Evolutionary conservation across 352 stramenopile species (phyloP), one percentile per base, ranked within the genome.

Genomic region (Globisporangium parvum): DNA sequence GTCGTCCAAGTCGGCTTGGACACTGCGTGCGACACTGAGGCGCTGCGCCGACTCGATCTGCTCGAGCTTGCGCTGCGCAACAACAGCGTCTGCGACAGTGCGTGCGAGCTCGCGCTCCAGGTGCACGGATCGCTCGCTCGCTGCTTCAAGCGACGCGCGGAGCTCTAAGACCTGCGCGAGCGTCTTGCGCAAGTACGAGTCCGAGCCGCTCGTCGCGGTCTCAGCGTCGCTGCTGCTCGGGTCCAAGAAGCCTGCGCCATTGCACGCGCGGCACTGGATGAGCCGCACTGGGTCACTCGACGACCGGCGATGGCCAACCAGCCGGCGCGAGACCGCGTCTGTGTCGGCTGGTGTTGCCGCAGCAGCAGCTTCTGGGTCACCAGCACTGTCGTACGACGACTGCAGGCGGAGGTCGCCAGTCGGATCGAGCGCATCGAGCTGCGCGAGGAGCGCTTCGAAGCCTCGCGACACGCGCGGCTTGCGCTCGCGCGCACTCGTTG

Each of bases 181-280:
- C 18, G 77, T 88, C 48, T 79, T 85, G 20, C 77, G 65, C 31
- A 88, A 47, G 48, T 88, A 88, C 31, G 71, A 75, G 24, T 81
- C 71, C 0, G 73, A 53, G 28, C 80, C 75, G 10, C 42, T 23
- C 8, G 56, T 31, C 10, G 23, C 20, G 24, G 49, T 41, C 3
- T 66, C 60, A 1, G 41, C 41, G 9, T 39, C 37, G 9, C 28
- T 50, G 31, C 55, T 53, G 1, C 59, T 67, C 11, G 59, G 49
- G 21, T 81, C 60, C 9, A 86, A 60, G 60, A 80, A 86, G 1
- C 77, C 77, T 14, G 71, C 70, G 1, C 77, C 77, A 45, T 75
- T 75, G 49, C 77, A 88, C 0, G 65, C 59, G 52, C 67, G 63
- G 35, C 77, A 88, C 14, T 69, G 68, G 18, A 88, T 72, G n/a